Base-by-base conservation (phyloP, 2,329 filamentous ascomycete genomes). In the Aspergillus sp. region DNA sequence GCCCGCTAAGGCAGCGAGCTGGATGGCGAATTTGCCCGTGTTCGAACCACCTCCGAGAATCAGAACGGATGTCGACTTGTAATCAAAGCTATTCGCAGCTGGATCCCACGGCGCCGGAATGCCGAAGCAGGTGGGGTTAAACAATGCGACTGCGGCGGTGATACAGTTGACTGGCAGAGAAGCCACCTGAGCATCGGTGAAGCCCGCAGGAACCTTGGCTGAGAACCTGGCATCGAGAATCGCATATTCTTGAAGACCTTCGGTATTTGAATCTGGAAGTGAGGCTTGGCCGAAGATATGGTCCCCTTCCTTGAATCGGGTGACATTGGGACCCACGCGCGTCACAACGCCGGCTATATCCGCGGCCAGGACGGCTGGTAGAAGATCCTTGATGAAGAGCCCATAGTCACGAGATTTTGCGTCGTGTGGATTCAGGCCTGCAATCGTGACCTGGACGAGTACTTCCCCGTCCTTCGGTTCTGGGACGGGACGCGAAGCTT, bases 1-100 rank as follows among this genome's bases (percentile, higher is more conserved):
- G 0, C 66, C 65, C 2, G 61, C 65, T 7, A 62, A 48, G 5
- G 45, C 43, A 29, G 57, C 52, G 7, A 62, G 48, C 46, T 63
- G 56, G 1, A 61, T 47, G 19, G 42, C 56, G 32, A 59, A 55
- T 38, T 52, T 48, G 6, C 59, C 59, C 35, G 50, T 54, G 34
- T 56, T 57, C 7, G 52, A 54, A 7, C 56, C 58, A 5, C 59
- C 57, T 2, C 59, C 59, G 41, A 63, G 32, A n/a, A 62, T 45
- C 2, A 62, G 42, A 29, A 62, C 29, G 5, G 54, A 19, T 19
- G 19, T 19, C 19, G 19, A 19, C 19, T 19, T 19, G 19, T 19
- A 19, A 19, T 19, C 49, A 33, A 59, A 60, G 12, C 7, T n/a
- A 7, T 10, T n/a, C 7, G 44, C 40, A 28, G 40, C 35, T 7